Conservation (phyloP, 2,329 filamentous ascomycete genomes). For the Aspergillus transmontanensis region DNA sequence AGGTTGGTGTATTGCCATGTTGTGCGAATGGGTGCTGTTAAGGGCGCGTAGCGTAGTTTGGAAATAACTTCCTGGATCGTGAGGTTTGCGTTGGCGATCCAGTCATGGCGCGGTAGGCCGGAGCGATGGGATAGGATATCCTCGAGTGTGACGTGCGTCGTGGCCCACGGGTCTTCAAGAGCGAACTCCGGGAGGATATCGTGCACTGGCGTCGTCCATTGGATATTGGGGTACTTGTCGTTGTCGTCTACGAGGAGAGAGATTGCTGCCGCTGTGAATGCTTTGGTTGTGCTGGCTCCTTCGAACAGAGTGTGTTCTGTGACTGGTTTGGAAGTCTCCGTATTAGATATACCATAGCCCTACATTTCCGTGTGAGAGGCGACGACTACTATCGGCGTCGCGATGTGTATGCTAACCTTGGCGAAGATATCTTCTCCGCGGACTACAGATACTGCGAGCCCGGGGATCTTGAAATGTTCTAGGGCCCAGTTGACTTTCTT, state of each 20-base stretch:
- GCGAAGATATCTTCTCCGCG: background rate
- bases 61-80: background rate
- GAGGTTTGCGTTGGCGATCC: background rate
- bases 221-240: conserved; percentile 33
- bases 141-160: conserved; percentile 55
- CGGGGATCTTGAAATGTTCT: background rate
- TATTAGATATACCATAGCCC: background rate
- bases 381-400: background rate
- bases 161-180: conserved; percentile 50
- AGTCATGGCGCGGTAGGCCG: conserved; percentile 43
- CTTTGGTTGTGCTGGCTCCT: conserved; percentile 27
- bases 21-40: background rate
- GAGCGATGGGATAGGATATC: conserved; percentile 58
- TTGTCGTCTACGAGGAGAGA: conserved; percentile 48
- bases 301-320: conserved; percentile 29
- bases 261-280: conserved; percentile 30
- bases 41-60: background rate
- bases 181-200: conserved; percentile 57
- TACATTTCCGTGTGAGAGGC: background rate
- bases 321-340: background rate
- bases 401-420: background rate
- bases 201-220: conserved; percentile 53
- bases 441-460: background rate
- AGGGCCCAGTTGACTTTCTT: background rate
- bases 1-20: background rate